Percentiles rank a stretch among this genome's conserved stretches.
Evolutionary conservation across 2,329 filamentous ascomycete species (phyloP).

Genomic region (Dactylonectria macrodidyma): DNA sequence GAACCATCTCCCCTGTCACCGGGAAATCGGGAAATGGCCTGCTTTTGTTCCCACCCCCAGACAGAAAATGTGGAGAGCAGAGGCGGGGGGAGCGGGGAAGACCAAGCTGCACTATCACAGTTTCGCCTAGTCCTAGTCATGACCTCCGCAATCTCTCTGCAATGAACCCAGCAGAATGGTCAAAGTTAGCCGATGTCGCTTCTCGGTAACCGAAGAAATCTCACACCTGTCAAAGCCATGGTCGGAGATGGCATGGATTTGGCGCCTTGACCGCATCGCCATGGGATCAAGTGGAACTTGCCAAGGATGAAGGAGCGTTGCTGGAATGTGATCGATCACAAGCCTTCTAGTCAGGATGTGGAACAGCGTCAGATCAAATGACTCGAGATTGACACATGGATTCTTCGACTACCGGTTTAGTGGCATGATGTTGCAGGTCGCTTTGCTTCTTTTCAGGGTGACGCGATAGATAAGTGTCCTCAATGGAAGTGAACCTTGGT

Average conservation of each 20-base stretch:
- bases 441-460: neutral
- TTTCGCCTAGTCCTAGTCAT: neutral
- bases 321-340: neutral
- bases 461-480: neutral
- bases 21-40: constrained; percentile 33
- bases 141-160: neutral
- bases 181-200: neutral
- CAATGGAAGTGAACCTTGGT: neutral
- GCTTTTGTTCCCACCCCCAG: constrained; percentile 21
- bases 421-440: neutral
- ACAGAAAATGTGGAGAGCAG: constrained; percentile 11
- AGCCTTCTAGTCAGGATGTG: neutral
- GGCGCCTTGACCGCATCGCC: neutral
- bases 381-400: neutral
- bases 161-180: neutral
- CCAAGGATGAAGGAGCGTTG: neutral
- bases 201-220: constrained; percentile 4
- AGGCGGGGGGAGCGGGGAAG: constrained; percentile 25
- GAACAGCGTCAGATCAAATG: neutral
- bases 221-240: neutral
- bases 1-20: neutral
- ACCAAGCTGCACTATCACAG: neutral
- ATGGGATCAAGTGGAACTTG: neutral
- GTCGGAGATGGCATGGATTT: neutral
- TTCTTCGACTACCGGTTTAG: neutral